phyloP scores from a whole-genome alignment of 768 basidiomycete genomes.

The Royoungia palumana region DNA sequence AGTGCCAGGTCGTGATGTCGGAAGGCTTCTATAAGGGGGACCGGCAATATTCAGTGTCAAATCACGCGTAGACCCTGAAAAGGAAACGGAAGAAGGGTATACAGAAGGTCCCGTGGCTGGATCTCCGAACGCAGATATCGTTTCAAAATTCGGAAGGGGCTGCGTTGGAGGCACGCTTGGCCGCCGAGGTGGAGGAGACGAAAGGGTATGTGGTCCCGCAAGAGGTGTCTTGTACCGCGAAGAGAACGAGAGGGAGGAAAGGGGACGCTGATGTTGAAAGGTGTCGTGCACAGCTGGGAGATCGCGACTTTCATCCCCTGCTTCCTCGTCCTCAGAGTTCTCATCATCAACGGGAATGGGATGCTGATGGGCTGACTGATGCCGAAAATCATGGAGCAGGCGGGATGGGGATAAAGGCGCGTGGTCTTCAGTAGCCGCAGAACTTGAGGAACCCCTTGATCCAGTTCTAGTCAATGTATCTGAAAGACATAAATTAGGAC shows the following conservation, averaged over 20 bases:
- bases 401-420: constrained; percentile 20
- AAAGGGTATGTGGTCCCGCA: constrained; percentile 56
- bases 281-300: constrained; percentile 40
- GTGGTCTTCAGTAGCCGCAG: constrained; percentile 48
- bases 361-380: constrained; percentile 9
- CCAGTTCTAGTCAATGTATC: constrained; percentile 38
- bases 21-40: constrained; percentile 35
- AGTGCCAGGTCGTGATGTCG: constrained; percentile 34
- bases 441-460: constrained; percentile 59
- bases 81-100: constrained; percentile 37
- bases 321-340: constrained; percentile 44
- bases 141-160: constrained; percentile 68
- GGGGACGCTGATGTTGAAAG: constrained; percentile 49
- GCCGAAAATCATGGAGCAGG: constrained; percentile 11
- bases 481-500: constrained; percentile 9
- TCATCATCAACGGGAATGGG: constrained; percentile 31
- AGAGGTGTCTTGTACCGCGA: constrained; percentile 79
- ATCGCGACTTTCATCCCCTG: constrained; percentile 47
- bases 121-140: constrained; percentile 68
- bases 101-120: constrained; percentile 38
- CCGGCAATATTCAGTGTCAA: constrained; percentile 35
- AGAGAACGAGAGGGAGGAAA: constrained; percentile 63
- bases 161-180: constrained; percentile 57
- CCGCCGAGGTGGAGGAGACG: constrained; percentile 48
- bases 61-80: constrained; percentile 40